Percentiles rank a stretch among this genome's conserved stretches.
phyloP scores from a whole-genome alignment of 1,139 yeast genomes.

The Zhuliangozyma parablackwelliae region DNA sequence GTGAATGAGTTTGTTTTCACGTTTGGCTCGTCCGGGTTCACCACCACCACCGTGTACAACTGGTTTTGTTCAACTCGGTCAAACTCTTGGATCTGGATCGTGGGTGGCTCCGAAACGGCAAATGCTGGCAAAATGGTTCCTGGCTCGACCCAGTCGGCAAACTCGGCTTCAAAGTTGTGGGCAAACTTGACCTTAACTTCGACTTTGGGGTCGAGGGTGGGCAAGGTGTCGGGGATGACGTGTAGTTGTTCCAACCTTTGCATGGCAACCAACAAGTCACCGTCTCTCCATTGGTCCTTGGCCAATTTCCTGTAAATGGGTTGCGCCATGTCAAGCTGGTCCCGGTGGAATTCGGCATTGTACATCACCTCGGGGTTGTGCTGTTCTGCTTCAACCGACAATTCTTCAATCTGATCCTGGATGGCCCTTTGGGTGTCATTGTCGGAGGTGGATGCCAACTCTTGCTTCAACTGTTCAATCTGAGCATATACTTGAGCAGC shows the following conservation, averaged over 20 bases:
- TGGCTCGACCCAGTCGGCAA: constrained; percentile 65
- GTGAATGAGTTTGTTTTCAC: constrained; percentile 60
- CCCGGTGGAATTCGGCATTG: constrained; percentile 46
- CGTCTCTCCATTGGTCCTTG: constrained; percentile 65
- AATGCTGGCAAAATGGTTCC: constrained; percentile 71
- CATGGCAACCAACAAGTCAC: constrained; percentile 68
- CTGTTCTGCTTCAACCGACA: constrained; percentile 48
- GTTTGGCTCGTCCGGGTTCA: constrained; percentile 92
- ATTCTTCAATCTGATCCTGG: constrained; percentile 16
- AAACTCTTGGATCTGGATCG: constrained; percentile 69
- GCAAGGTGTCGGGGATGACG: constrained; percentile 90
- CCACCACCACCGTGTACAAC: constrained; percentile 70
- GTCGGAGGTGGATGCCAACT: constrained; percentile 4
- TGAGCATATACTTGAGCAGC: constrained; percentile 17
- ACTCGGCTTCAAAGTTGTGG: constrained; percentile 52
- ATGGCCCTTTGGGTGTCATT: constrained; percentile 6
- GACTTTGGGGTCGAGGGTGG: constrained; percentile 80
- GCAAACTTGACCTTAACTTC: constrained; percentile 75
- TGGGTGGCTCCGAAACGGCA: constrained; percentile 72
- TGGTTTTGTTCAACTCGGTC: constrained; percentile 39
- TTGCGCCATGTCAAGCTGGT: constrained; percentile 57
- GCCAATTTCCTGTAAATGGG: constrained; percentile 77
- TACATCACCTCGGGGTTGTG: constrained; percentile 80
- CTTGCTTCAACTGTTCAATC: constrained; percentile 13
- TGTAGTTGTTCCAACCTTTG: constrained; percentile 84